A percentile compares a stretch with the other conserved stretches of the same genome.
phyloP scores from a whole-genome alignment of 371 early-diverging fungal genomes.

The Lichtheimia ramosa region DNA sequence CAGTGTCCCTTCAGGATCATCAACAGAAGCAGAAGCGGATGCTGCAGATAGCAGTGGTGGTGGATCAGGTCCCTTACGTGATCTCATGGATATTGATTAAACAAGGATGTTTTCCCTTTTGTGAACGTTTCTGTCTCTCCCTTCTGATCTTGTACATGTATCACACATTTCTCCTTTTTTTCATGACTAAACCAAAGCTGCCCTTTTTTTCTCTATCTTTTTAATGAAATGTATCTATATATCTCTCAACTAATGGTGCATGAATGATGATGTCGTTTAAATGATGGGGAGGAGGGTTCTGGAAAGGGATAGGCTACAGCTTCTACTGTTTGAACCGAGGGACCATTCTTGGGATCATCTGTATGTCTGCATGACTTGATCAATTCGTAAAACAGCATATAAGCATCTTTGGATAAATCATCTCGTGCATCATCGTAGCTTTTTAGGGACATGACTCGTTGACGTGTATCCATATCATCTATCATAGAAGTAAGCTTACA shows the following conservation, averaged over 20 bases:
- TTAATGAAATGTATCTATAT: background rate
- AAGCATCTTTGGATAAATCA: conserved; percentile 52
- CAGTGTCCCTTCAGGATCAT: conserved; percentile 25
- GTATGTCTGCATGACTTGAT: conserved; percentile 15
- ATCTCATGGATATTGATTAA: conserved; percentile 24
- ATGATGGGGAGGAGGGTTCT: too few relatives aligned
- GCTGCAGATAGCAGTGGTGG: conserved; percentile 10
- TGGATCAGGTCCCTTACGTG: conserved; percentile 3
- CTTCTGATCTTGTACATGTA: background rate
- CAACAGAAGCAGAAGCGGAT: conserved; percentile 26
- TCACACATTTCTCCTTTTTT: conserved; percentile 1
- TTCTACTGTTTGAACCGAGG: too few relatives aligned
- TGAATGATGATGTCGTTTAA: too few relatives aligned
- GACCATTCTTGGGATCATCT: too few relatives aligned
- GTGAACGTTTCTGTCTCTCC: background rate
- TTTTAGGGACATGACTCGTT: conserved; percentile 15
- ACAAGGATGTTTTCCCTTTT: background rate
- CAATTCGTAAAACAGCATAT: conserved; percentile 58
- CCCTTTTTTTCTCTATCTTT: background rate
- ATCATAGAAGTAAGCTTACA: background rate
- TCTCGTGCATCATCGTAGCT: background rate
- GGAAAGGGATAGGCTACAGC: too few relatives aligned
- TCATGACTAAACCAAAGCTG: background rate
- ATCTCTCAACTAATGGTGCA: too few relatives aligned
- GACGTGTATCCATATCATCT: conserved; percentile 33